These are phyloP conservation scores for Puccinia horiana DNA, from an alignment of 1,284 basidiomycete genomes.

Conservation along the genomic window DNA sequence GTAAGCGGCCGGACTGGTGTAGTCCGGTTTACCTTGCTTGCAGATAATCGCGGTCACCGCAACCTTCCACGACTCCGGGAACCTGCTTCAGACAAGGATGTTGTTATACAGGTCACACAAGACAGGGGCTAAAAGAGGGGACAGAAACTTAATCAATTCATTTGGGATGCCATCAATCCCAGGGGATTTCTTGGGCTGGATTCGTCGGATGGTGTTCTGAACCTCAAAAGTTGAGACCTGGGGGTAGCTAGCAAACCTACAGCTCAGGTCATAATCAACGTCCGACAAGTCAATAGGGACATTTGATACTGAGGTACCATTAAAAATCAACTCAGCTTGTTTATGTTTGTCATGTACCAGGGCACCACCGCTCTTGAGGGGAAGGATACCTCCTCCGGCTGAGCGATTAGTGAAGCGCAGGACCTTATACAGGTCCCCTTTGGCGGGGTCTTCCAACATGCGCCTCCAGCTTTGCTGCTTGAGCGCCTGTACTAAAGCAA, in stretches of 20 bases:
- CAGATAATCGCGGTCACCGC: too few species aligned
- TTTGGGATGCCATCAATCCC: too few species aligned
- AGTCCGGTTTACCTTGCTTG: too few species aligned
- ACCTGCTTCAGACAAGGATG: neutral
- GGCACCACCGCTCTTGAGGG: neutral
- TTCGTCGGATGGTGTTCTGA: neutral
- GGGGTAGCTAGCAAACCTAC: neutral
- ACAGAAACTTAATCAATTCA: neutral
- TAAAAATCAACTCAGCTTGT: neutral
- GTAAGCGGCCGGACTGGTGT: neutral
- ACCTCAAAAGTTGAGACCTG: neutral
- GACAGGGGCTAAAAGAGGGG: too few species aligned
- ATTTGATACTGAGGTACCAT: neutral
- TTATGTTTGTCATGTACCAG: neutral
- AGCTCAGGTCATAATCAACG: too few species aligned
- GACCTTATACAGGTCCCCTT: too few species aligned
- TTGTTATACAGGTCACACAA: neutral
- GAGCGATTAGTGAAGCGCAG: neutral
- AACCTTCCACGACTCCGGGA: neutral
- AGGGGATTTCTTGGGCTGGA: neutral
- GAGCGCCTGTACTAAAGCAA: too few species aligned
- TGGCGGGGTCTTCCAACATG: neutral
- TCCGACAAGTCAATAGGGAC: neutral
- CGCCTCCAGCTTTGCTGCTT: neutral
- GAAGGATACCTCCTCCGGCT: neutral